Conservation (phyloP, 805 yeast genomes). For the Pachysolen tannophilus region DNA sequence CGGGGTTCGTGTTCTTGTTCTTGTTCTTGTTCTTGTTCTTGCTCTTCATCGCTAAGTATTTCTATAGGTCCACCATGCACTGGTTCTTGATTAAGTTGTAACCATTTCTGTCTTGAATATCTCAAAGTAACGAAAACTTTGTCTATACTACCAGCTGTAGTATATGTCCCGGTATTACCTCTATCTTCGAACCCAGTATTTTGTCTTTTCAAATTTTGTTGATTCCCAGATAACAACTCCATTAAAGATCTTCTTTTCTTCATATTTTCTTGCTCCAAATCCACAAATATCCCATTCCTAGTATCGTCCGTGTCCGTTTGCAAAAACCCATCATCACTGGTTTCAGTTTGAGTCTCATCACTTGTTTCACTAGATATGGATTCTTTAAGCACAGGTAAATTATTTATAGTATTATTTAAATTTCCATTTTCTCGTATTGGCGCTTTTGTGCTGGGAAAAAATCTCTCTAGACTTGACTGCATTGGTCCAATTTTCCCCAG, state of each 20-base stretch:
- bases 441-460: too few species aligned
- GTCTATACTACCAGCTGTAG: background rate
- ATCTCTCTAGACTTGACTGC: conserved; percentile 7
- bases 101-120: background rate
- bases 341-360: background rate
- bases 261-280: too few species aligned
- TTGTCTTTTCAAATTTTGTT: background rate
- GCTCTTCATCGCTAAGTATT: background rate
- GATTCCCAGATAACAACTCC: conserved; percentile 2
- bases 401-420: too few species aligned
- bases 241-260: conserved; percentile 1
- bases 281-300: too few species aligned
- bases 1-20: too few species aligned
- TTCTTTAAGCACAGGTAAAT: too few species aligned
- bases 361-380: background rate
- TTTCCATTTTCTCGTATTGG: too few species aligned
- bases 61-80: background rate
- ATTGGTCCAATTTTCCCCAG: too few species aligned
- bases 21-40: background rate
- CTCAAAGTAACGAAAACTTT: background rate
- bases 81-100: background rate
- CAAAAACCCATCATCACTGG: background rate
- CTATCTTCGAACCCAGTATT: background rate
- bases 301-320: background rate
- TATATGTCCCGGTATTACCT: background rate